A percentile compares a stretch with the other conserved stretches of the same genome.
Conservation (phyloP, 768 basidiomycete genomes). For the Lactifluus subvellereus region DNA sequence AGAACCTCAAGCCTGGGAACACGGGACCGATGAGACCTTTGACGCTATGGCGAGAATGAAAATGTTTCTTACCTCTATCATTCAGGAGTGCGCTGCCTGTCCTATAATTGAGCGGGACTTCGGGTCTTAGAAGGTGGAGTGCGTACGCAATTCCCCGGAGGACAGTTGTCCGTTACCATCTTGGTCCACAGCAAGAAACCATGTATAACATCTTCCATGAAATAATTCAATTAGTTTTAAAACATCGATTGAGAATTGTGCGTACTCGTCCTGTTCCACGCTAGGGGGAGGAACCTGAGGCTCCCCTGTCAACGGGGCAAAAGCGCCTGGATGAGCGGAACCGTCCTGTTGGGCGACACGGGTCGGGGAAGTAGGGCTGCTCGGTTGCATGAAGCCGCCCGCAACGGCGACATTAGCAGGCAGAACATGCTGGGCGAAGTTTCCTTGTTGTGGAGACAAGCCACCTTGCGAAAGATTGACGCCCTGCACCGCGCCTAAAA, state of each 20-base stretch:
- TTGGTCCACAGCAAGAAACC: constrained; percentile 13
- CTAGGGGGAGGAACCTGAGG: background rate
- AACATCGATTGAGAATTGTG: background rate
- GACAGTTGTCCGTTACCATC: constrained; percentile 6
- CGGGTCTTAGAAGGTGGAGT: background rate
- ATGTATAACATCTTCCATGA: background rate
- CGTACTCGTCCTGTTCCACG: background rate
- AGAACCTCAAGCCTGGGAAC: constrained; percentile 7
- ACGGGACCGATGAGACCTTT: background rate
- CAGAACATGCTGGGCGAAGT: background rate
- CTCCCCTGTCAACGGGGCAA: background rate
- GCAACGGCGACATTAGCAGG: background rate
- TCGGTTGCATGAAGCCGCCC: background rate
- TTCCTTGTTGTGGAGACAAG: background rate
- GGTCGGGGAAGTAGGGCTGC: background rate
- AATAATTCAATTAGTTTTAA: background rate
- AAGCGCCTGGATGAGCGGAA: background rate
- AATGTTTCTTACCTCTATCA: background rate
- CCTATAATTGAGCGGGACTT: background rate
- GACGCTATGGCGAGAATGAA: background rate
- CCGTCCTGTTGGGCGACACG: background rate
- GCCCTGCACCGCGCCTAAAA: background rate
- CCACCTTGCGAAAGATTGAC: background rate
- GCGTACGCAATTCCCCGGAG: constrained; percentile 7
- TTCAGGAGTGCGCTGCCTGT: constrained; percentile 11